These are phyloP conservation scores for Ophiosphaerella korrae DNA, from an alignment of 2,329 filamentous ascomycete genomes.

Conservation along the genomic window DNA sequence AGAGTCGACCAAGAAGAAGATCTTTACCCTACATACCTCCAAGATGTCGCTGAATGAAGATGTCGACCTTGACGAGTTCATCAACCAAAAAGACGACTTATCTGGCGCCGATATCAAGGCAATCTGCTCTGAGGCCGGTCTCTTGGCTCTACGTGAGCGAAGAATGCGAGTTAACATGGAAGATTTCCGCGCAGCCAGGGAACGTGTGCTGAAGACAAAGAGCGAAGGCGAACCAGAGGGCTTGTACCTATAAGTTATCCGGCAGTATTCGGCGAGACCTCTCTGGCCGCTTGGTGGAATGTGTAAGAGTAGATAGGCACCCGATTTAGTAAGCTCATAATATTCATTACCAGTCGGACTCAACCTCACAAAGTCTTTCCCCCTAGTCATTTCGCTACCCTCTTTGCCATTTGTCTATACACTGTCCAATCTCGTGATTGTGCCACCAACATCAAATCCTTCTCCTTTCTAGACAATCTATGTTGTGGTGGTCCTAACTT, in stretches of 20 bases:
- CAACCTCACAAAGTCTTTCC: background rate
- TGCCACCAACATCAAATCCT: background rate
- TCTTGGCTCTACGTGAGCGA: conserved; percentile 91
- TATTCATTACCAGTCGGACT: background rate
- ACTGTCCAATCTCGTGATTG: background rate
- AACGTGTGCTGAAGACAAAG: conserved; percentile 97
- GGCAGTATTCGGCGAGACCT: background rate
- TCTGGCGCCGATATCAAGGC: conserved; percentile 98
- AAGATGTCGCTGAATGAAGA: conserved; percentile 98
- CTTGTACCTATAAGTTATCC: conserved; percentile 80
- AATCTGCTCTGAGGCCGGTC: conserved; percentile 94
- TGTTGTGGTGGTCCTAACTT: too few species aligned
- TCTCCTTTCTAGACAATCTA: too few species aligned
- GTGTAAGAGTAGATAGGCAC: conserved; percentile 24
- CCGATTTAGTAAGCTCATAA: conserved; percentile 9
- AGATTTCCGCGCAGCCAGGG: conserved; percentile 89
- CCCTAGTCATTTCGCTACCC: background rate
- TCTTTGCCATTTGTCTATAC: background rate
- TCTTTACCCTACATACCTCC: conserved; percentile 95
- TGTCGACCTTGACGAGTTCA: conserved; percentile 98
- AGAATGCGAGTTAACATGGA: conserved; percentile 99
- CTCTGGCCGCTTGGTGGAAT: conserved; percentile 1
- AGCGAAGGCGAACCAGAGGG: conserved; percentile 98
- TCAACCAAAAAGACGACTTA: conserved; percentile 93
- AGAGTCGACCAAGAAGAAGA: conserved; percentile 96